A percentile compares a stretch with the other conserved stretches of the same genome.
These are phyloP conservation scores for Trichosporon faecale DNA, from an alignment of 1,284 basidiomycete species.

Conservation along the genomic window DNA sequence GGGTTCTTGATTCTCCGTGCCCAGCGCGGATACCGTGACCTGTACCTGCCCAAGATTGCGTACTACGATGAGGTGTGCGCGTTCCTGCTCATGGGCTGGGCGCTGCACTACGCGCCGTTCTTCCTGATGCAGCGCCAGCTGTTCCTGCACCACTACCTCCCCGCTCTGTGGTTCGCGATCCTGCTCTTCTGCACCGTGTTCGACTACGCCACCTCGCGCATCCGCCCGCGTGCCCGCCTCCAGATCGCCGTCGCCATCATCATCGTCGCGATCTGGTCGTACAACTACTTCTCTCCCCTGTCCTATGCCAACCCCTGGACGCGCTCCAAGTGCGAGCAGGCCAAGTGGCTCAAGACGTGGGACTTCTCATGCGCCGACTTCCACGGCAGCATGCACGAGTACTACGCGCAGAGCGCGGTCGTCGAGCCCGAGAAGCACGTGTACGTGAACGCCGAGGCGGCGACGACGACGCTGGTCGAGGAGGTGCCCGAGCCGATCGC, in stretches of 20 bases:
- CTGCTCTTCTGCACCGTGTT: constrained; percentile 75
- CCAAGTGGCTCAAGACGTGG: constrained; percentile 88
- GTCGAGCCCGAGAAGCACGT: constrained; percentile 31
- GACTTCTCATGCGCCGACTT: constrained; percentile 67
- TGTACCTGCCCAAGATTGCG: constrained; percentile 80
- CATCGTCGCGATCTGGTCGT: constrained; percentile 73
- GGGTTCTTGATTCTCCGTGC: constrained; percentile 79
- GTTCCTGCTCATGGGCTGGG: constrained; percentile 91
- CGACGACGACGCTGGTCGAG: constrained; percentile 36
- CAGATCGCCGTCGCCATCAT: constrained; percentile 73
- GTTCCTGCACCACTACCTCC: constrained; percentile 96
- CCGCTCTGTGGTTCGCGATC: constrained; percentile 90
- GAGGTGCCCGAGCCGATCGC: constrained; percentile 49
- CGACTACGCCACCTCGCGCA: constrained; percentile 74
- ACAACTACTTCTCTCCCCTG: constrained; percentile 74
- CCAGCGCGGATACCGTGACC: constrained; percentile 86
- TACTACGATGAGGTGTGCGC: constrained; percentile 89
- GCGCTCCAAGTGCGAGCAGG: constrained; percentile 66
- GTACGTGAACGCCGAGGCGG: constrained; percentile 27
- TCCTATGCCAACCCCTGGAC: constrained; percentile 89
- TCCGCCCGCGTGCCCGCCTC: constrained; percentile 72
- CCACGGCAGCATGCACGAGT: constrained; percentile 40
- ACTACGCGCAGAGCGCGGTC: constrained; percentile 25
- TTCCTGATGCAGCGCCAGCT: constrained; percentile 94
- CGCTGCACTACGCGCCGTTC: constrained; percentile 93